Evolutionary conservation across 345 rosid genomes (phyloP), one percentile per base, ranked within the genome.

Genomic region (Luvunga scandens): DNA sequence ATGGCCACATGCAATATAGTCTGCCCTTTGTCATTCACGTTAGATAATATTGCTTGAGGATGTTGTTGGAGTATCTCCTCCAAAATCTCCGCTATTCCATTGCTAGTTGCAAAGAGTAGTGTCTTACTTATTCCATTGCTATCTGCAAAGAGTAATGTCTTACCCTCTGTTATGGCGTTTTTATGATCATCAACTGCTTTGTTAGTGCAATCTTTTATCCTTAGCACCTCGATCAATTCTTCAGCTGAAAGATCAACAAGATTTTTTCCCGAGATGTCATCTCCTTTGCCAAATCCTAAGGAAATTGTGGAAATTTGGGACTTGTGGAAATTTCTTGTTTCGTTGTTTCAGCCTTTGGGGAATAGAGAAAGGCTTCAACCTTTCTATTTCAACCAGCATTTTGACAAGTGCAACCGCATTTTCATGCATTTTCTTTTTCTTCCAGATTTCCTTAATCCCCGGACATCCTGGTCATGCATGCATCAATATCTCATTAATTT

Each of bases 111-210:
- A 9, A 69, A 6, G 1, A 69, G 2, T 27, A 69, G 1, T 6
- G 34, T 33, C 34, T 4, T 33, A 0, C 34, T 24, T 24, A 42
- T 48, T 16, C 60, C 73, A 5, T 14, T 48, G 21, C 73, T 42
- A 13, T 59, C 61, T 18, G 61, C 74, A 5, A 50, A 7, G 2
- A 4, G 7, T 53, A 71, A 36, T 55, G 50, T 12, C 16, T 4
- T 42, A 45, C 0, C 13, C 4, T 45, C 0, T 45, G 18, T 45
- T 45, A 5, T 45, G 16, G 0, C 50, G 1, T 45, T 45, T 45
- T 12, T 0, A 12, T 14, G 0, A 13, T 12, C 50, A 0, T 45
- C 50, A 45, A 3, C 50, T 45, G 1, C 16, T 3, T 45, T 0
- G 0, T 45, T 45, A 3, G 2, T 12, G 0, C 50, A 0, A 0